Percentiles rank a stretch among this genome's conserved stretches.
These are phyloP conservation scores for Yamadazyma blattariae DNA, from an alignment of 1,139 yeast species.

Conservation along the genomic window DNA sequence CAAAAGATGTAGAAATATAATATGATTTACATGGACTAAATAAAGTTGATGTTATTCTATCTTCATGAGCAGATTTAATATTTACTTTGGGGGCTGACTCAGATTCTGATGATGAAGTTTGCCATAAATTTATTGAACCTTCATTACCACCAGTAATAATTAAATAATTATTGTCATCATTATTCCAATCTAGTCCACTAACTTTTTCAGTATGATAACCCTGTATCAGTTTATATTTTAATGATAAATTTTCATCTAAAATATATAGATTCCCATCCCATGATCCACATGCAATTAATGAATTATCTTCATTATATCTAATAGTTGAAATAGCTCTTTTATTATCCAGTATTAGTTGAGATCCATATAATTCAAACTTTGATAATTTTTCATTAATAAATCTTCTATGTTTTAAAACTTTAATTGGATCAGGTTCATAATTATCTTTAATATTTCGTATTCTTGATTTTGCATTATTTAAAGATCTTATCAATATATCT, in stretches of 20 bases:
- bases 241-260: slow-evolving; percentile 24
- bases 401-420: slow-evolving; percentile 45
- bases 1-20: slow-evolving; percentile 75
- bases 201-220: slow-evolving; percentile 57
- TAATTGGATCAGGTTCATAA: slow-evolving; percentile 23
- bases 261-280: slow-evolving; percentile 79
- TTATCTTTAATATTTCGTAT: slow-evolving; percentile 23
- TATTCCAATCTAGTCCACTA: slow-evolving; percentile 67
- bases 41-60: slow-evolving; percentile 60
- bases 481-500: slow-evolving; percentile 49
- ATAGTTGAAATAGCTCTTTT: slow-evolving; percentile 68
- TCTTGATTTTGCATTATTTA: slow-evolving; percentile 44
- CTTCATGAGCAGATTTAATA: slow-evolving; percentile 39
- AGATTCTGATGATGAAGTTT: slow-evolving; percentile 8
- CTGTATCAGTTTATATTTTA: slow-evolving; percentile 22
- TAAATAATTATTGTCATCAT: slow-evolving; percentile 42
- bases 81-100: slow-evolving; percentile 7
- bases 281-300: slow-evolving; percentile 62
- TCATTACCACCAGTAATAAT: slow-evolving; percentile 68
- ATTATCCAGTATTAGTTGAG: slow-evolving; percentile 60
- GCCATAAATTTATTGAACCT: slow-evolving; percentile 52
- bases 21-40: slow-evolving; percentile 64
- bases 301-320: slow-evolving; percentile 36
- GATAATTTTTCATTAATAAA: slow-evolving; percentile 33
- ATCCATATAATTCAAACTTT: slow-evolving; percentile 52